Conservation (phyloP, 129 eudicot genomes). For the Kitagawia praeruptora region DNA sequence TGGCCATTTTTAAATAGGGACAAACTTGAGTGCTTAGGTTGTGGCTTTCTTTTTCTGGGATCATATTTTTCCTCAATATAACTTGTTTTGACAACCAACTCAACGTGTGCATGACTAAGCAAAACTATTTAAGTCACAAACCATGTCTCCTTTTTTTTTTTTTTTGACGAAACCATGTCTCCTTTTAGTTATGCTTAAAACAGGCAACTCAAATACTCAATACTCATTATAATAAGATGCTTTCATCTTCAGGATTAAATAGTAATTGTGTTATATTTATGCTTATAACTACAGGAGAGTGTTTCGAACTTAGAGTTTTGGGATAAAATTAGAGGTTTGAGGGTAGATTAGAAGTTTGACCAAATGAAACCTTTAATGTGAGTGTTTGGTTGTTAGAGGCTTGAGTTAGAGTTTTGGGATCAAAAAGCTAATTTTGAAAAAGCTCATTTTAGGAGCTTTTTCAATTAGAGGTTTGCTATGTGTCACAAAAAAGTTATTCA, state of each 20-base stretch:
- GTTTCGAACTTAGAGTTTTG: too few relatives aligned
- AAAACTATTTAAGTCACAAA: background rate
- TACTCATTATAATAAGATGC: background rate
- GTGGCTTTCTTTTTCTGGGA: background rate
- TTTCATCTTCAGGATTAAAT: background rate
- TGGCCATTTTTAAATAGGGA: background rate
- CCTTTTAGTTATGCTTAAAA: background rate
- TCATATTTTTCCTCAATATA: background rate
- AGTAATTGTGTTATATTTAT: background rate
- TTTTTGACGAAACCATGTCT: background rate
- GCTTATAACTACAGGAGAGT: too few relatives aligned
- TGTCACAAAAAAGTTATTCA: too few relatives aligned
- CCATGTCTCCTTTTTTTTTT: background rate
- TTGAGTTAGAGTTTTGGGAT: too few relatives aligned
- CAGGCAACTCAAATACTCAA: background rate
- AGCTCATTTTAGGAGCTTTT: too few relatives aligned
- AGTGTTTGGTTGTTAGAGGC: too few relatives aligned
- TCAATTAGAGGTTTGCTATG: too few relatives aligned
- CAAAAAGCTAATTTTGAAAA: too few relatives aligned
- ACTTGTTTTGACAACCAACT: background rate
- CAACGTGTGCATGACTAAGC: background rate
- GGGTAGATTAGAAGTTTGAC: too few relatives aligned
- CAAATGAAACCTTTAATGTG: too few relatives aligned
- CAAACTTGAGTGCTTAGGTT: background rate
- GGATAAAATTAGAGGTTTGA: too few relatives aligned